These are phyloP conservation scores for Meira miltonrushii DNA, from an alignment of 1,284 basidiomycete species.

Conservation along the genomic window DNA sequence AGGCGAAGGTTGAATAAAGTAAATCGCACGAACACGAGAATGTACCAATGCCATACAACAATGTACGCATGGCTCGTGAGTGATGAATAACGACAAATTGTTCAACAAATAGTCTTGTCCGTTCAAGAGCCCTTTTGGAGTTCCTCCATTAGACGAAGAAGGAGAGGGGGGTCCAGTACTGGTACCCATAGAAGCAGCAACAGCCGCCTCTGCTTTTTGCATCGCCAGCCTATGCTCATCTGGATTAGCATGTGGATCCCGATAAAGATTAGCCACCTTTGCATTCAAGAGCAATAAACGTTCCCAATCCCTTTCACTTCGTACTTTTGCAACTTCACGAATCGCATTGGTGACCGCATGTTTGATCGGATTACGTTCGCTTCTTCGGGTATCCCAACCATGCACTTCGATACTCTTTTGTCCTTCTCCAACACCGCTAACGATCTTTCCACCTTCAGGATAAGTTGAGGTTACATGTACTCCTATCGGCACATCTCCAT, in stretches of 20 bases:
- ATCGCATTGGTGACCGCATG: conserved; percentile 41
- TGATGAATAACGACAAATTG: conserved; percentile 35
- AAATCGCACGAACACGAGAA: conserved; percentile 37
- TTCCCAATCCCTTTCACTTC: conserved; percentile 10
- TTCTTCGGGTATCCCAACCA: conserved; percentile 33
- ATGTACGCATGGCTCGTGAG: conserved; percentile 49
- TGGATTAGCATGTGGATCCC: background rate
- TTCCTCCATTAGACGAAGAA: background rate
- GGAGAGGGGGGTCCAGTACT: background rate
- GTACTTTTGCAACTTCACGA: conserved; percentile 24
- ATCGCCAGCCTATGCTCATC: background rate
- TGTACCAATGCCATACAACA: conserved; percentile 50
- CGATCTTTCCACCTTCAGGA: conserved; percentile 10
- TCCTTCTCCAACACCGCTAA: conserved; percentile 5
- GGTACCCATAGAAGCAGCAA: background rate
- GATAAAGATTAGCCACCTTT: conserved; percentile 2
- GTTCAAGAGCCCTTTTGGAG: conserved; percentile 16
- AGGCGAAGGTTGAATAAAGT: conserved; percentile 38
- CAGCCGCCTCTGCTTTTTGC: too few relatives aligned
- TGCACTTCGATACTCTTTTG: conserved; percentile 25
- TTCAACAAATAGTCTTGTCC: conserved; percentile 49
- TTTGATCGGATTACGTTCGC: conserved; percentile 37
- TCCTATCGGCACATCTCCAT: conserved; percentile 18
- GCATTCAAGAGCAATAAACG: conserved; percentile 3
- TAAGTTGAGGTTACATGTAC: conserved; percentile 32